Base-by-base conservation (phyloP, 352 stramenopile species). In the Plasmopara viticola region DNA sequence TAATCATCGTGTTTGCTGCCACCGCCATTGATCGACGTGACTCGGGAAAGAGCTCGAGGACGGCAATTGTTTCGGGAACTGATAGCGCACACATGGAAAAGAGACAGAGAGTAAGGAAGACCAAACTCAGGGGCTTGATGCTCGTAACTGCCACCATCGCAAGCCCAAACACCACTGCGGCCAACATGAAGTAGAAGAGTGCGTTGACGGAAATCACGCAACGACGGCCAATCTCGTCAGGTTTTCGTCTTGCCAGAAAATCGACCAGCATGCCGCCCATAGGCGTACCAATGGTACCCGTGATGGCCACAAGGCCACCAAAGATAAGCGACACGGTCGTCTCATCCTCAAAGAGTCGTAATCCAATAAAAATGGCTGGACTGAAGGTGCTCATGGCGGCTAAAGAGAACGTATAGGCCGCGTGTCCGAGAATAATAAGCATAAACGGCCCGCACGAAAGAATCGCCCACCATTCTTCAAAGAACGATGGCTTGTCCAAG, bases 31-130 rank as follows among this genome's bases (percentile, higher is more conserved):
- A 72, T 29, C 91, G 83, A 41, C 90, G 78, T 15, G 72, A 84
- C 55, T 79, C 72, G 9, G 91, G 80, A 46, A 98, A 96, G 1
- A 90, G 71, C 42, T 96, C 72, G 51, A 98, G 88, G 28, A 96
- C 73, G 12, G 75, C 78, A 46, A 97, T 82, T 43, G 86, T 96
- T 51, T 92, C 85, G 9, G 76, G 78, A 2, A 85, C 68, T 9
- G 78, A 86, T 9, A 87, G 58, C 18, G 73, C 76, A 31, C 88
- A 95, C 34, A 97, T 71, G 35, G 71, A 85, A 18, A 92, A 62
- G 40, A 88, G 76, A 20, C 78, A 89, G 0, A 87, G 38, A 1
- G 70, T 74, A 20, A 96, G 63, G 41, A 91, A 70, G 17, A 68
- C 41, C 25, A 96, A 56, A 41, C 95, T 95, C 8, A 62, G 34